Conservation (phyloP, 2,329 filamentous ascomycete genomes). For the Fusarium piperis region DNA sequence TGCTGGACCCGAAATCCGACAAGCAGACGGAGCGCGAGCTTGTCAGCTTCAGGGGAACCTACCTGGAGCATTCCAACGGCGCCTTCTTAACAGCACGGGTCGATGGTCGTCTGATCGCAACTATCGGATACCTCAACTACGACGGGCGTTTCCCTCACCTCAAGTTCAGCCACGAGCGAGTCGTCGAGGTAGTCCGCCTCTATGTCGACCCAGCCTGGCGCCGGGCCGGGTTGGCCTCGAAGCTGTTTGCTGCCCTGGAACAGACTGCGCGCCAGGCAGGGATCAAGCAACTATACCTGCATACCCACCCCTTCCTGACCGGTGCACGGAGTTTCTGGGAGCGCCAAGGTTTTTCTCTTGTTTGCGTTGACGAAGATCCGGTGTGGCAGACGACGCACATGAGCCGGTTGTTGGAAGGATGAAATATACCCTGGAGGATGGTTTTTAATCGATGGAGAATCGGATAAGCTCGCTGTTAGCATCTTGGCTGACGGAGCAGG, state of each 20-base stretch:
- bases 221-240: slow-evolving; percentile 42
- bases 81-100: slow-evolving; percentile 32
- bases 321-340: slow-evolving; percentile 42
- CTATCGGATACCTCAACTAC: slow-evolving; percentile 40
- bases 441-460: background rate
- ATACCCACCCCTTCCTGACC: slow-evolving; percentile 43
- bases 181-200: slow-evolving; percentile 42
- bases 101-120: slow-evolving; percentile 33
- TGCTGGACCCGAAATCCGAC: slow-evolving; percentile 32
- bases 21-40: slow-evolving; percentile 25
- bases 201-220: slow-evolving; percentile 41
- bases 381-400: slow-evolving; percentile 45
- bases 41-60: slow-evolving; percentile 30
- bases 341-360: slow-evolving; percentile 31
- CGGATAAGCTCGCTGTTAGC: background rate
- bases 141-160: slow-evolving; percentile 40
- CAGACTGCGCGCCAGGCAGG: slow-evolving; percentile 18
- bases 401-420: slow-evolving; percentile 3
- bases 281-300: slow-evolving; percentile 39
- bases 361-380: slow-evolving; percentile 37
- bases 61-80: slow-evolving; percentile 36
- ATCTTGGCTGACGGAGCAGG: background rate
- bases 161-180: slow-evolving; percentile 16
- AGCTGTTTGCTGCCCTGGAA: slow-evolving; percentile 27
- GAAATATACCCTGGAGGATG: background rate